Evolutionary conservation across 1,284 basidiomycete species (phyloP).

Genomic region (Xerocomus amazonicus): DNA sequence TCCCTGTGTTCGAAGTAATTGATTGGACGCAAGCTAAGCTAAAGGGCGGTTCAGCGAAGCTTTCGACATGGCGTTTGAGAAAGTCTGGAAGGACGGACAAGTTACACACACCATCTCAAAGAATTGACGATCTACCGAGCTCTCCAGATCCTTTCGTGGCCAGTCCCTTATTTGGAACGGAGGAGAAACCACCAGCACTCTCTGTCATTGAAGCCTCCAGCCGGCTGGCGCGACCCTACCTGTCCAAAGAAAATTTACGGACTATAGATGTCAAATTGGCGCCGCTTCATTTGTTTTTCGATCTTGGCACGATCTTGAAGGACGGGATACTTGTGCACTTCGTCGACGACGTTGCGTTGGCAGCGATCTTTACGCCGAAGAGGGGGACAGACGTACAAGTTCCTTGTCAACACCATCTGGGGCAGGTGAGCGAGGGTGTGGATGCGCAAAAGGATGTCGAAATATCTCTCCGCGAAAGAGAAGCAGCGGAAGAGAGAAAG

Average conservation of each 20-base stretch:
- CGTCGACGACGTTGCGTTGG: slow-evolving; percentile 24
- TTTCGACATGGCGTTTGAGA: slow-evolving; percentile 60
- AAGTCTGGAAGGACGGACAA: slow-evolving; percentile 16
- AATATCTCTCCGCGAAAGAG: slow-evolving; percentile 19
- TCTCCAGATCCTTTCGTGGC: slow-evolving; percentile 26
- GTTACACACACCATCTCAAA: slow-evolving; percentile 19
- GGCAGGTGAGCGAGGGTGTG: slow-evolving; percentile 7
- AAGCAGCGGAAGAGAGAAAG: slow-evolving; percentile 36
- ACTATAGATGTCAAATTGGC: slow-evolving; percentile 41
- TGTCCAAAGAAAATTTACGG: slow-evolving; percentile 1
- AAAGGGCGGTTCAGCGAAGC: slow-evolving; percentile 43
- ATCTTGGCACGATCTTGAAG: slow-evolving; percentile 51
- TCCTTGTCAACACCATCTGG: slow-evolving; percentile 2
- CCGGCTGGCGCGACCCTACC: background rate
- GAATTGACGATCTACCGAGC: slow-evolving; percentile 13
- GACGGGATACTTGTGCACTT: slow-evolving; percentile 31
- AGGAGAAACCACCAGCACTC: slow-evolving; percentile 9
- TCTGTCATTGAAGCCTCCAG: slow-evolving; percentile 22
- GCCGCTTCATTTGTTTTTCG: slow-evolving; percentile 72
- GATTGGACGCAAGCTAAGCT: slow-evolving; percentile 59
- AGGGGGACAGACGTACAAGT: background rate
- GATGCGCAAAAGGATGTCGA: slow-evolving; percentile 22
- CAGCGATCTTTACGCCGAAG: slow-evolving; percentile 18
- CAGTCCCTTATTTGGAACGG: slow-evolving; percentile 18
- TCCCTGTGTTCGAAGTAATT: slow-evolving; percentile 54